Percentiles rank a stretch among this genome's conserved stretches.
These are phyloP conservation scores for Chalciporus piperatus DNA, from an alignment of 768 basidiomycete species.

Conservation along the genomic window DNA sequence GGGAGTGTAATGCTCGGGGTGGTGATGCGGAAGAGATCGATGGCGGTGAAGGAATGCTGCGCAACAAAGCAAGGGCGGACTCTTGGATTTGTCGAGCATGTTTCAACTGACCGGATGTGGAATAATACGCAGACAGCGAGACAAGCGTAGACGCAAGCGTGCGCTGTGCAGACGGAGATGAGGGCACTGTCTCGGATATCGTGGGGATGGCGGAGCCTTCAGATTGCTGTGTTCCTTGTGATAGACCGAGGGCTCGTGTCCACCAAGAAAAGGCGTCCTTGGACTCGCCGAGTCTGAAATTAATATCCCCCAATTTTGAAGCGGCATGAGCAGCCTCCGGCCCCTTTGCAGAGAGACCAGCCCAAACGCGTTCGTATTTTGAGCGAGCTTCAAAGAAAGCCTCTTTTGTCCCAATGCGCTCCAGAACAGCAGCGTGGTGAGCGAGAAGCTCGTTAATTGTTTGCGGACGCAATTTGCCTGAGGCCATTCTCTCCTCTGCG, in stretches of 20 bases:
- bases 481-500: slow-evolving; percentile 38
- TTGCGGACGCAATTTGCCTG: slow-evolving; percentile 43
- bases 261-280: slow-evolving; percentile 67
- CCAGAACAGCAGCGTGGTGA: slow-evolving; percentile 55
- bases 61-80: slow-evolving; percentile 50
- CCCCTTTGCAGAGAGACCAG: slow-evolving; percentile 37
- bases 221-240: slow-evolving; percentile 30
- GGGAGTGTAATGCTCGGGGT: slow-evolving; percentile 58
- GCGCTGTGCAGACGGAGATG: slow-evolving; percentile 63
- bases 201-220: slow-evolving; percentile 18
- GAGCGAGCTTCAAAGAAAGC: slow-evolving; percentile 52
- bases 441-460: slow-evolving; percentile 55
- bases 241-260: slow-evolving; percentile 52
- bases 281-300: slow-evolving; percentile 49
- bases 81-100: slow-evolving; percentile 60
- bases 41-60: slow-evolving; percentile 48
- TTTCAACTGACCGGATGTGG: slow-evolving; percentile 52
- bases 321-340: slow-evolving; percentile 54
- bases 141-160: slow-evolving; percentile 58
- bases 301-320: slow-evolving; percentile 66
- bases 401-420: slow-evolving; percentile 53
- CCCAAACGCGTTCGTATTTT: slow-evolving; percentile 60
- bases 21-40: slow-evolving; percentile 44
- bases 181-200: slow-evolving; percentile 41
- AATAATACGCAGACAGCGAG: slow-evolving; percentile 70